Evolutionary conservation across 75 land plant species (phyloP).

Genomic region (Chamaecyparis obtusa): DNA sequence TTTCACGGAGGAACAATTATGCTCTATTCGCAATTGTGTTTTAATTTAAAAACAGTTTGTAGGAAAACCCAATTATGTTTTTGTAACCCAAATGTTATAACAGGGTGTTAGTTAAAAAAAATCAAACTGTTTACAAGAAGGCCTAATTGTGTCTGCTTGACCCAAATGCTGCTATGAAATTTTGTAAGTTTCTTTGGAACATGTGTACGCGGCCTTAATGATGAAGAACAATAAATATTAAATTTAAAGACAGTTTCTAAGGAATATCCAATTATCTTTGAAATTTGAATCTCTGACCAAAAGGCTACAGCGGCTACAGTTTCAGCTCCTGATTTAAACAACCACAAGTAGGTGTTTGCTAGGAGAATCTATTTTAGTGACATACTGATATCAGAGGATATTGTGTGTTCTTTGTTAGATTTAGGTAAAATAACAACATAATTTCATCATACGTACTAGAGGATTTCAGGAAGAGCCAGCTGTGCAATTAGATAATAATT

Average conservation of each 20-base stretch:
- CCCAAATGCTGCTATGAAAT: no score
- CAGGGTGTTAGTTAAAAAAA: neutral
- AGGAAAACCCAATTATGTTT: neutral
- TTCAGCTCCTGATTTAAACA: neutral
- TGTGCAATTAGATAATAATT: neutral
- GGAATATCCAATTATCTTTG: neutral
- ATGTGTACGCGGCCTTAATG: no score
- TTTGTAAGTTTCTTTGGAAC: no score
- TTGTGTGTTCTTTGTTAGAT: neutral
- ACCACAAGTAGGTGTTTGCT: neutral
- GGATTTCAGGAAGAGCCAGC: neutral
- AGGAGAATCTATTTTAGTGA: neutral
- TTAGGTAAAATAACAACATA: neutral
- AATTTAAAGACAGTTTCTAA: neutral
- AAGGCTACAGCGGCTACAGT: neutral
- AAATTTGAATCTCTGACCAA: no score
- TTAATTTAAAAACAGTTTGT: neutral
- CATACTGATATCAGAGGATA: neutral
- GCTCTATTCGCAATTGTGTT: no score
- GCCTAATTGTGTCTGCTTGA: no score
- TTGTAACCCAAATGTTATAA: neutral
- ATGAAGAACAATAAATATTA: no score
- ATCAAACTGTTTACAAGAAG: neutral
- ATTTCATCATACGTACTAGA: neutral
- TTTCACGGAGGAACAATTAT: neutral